Base-by-base conservation (phyloP, 1,139 yeast genomes). In the Wickerhamomyces sp. region DNA sequence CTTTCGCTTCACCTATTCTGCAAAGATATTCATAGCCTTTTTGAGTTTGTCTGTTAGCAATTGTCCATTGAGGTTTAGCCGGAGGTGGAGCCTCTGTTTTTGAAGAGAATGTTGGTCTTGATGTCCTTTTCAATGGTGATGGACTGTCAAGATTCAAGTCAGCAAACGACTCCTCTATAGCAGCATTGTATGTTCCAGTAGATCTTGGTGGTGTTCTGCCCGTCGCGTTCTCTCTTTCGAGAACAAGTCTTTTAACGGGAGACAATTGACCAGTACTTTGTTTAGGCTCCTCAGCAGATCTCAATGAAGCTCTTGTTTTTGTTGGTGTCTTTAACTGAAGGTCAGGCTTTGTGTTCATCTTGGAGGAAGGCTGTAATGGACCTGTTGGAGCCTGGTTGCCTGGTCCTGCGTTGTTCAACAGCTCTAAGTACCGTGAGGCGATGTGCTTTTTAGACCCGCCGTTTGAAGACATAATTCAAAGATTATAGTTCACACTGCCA, bases 21-120 rank as follows among this genome's bases (percentile, higher is more conserved):
- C 97, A 91, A 25, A 91, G 68, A 53, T 87, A 91, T 53, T 88
- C 95, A 50, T 87, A 86, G 0, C 79, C 79, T 41, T 72, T 61
- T n/a, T 39, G 37, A 1, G 42, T 37, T 6, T 29, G 23, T 32
- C 40, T 36, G 26, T 35, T 40, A 2, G 38, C 33, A 10, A 38
- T 38, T 11, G 41, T 38, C 46, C 47, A 45, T n/a, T 41, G 41
- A 19, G 45, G 40, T 3, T 41, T 28, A 3, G 40, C 39, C 11
- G 31, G 31, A 11, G 22, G 15, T 7, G 25, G 2, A 17, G 20
- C 17, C 7, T 4, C 13, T 15, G n/a, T 9, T 4, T 14, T 24
- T 12, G 12, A 11, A 8, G 28, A 13, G 6, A 20, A 14, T 12
- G 7, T 25, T 7, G 38, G 28, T 10, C 20, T 29, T 5, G 40